phyloP scores from a whole-genome alignment of 2,329 filamentous ascomycete species.

The Cytospora piceicola region DNA sequence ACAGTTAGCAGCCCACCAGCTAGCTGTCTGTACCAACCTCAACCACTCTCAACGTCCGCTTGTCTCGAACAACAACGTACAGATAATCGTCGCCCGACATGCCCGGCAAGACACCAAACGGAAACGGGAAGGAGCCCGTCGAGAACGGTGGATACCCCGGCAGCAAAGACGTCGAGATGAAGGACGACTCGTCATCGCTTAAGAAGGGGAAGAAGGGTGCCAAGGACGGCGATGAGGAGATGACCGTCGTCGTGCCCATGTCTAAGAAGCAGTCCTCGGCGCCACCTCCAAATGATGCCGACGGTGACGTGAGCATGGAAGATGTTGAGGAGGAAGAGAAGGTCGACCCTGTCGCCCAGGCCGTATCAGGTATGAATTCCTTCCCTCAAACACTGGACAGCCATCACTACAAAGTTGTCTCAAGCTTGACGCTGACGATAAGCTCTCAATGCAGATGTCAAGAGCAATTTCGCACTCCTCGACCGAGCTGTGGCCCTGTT shows the following conservation, averaged over 20 bases:
- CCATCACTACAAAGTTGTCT: not conserved
- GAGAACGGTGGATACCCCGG: slow-evolving; percentile 68
- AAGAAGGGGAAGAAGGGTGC: slow-evolving; percentile 68
- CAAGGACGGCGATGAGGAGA: slow-evolving; percentile 75
- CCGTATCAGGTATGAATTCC: slow-evolving; percentile 59
- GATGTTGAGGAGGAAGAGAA: slow-evolving; percentile 60
- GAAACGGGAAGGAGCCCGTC: slow-evolving; percentile 70
- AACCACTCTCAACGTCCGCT: slow-evolving; percentile 21
- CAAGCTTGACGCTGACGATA: slow-evolving; percentile 11
- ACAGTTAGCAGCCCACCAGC: slow-evolving; percentile 27
- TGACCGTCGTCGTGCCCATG: slow-evolving; percentile 79
- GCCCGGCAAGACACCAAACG: slow-evolving; percentile 75
- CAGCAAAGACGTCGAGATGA: slow-evolving; percentile 73
- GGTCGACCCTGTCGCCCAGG: slow-evolving; percentile 64
- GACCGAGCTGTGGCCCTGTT: slow-evolving; percentile 92
- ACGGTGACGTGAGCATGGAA: slow-evolving; percentile 74
- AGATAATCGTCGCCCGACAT: slow-evolving; percentile 48
- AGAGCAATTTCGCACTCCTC: slow-evolving; percentile 87
- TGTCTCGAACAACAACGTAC: slow-evolving; percentile 15
- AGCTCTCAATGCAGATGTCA: slow-evolving; percentile 71
- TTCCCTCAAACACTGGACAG: slow-evolving; percentile 3
- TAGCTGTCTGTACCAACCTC: slow-evolving; percentile 19
- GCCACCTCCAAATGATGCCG: slow-evolving; percentile 60
- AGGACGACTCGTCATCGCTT: slow-evolving; percentile 53
- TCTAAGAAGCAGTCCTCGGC: slow-evolving; percentile 67